phyloP scores from a whole-genome alignment of 805 yeast genomes.

The Pichia sporocuriosa region DNA sequence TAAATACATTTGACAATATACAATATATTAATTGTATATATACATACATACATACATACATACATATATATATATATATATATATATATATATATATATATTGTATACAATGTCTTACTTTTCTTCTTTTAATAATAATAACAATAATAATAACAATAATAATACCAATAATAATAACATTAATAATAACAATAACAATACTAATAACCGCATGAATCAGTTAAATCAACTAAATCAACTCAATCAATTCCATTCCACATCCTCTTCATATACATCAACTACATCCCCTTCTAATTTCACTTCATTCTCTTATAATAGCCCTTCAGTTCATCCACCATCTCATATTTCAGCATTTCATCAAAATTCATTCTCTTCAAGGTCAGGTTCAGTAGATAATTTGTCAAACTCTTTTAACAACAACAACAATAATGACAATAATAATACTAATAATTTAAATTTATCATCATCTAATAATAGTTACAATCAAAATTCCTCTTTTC shows the following conservation, averaged over 20 bases:
- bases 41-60: no score
- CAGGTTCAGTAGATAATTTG: conserved; percentile 20
- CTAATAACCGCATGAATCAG: neutral
- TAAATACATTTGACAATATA: no score
- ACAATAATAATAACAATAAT: neutral
- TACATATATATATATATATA: no score
- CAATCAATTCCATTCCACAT: conserved; percentile 6
- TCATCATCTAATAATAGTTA: no score
- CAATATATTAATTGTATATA: no score
- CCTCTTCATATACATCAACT: conserved; percentile 24
- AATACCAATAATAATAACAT: neutral
- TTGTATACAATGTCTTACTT: no score
- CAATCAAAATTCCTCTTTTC: conserved; percentile 2
- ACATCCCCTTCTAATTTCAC: conserved; percentile 28
- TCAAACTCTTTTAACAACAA: neutral
- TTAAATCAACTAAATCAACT: neutral
- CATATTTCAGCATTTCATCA: conserved; percentile 19
- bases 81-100: no score
- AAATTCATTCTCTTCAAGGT: conserved; percentile 23
- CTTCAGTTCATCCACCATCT: conserved; percentile 27
- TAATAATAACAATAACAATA: neutral
- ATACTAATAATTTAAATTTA: neutral
- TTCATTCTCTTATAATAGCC: conserved; percentile 24
- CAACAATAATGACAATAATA: neutral
- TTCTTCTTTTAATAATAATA: neutral